A percentile compares a stretch with the other conserved stretches of the same genome.
phyloP scores from a whole-genome alignment of 345 rosid genomes.

The Hibiscus trionum region DNA sequence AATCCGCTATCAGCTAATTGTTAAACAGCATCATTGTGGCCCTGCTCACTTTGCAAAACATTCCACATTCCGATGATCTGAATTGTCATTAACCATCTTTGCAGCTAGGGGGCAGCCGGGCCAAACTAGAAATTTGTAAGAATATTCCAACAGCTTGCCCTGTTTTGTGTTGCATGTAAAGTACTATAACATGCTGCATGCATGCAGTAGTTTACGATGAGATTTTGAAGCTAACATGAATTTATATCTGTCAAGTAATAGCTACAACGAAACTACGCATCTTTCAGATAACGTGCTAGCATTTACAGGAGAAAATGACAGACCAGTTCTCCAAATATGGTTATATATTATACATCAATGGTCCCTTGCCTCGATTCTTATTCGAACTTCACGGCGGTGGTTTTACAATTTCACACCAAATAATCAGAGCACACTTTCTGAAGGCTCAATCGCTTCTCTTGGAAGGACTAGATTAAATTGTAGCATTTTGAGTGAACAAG shows the following conservation, averaged over 20 bases:
- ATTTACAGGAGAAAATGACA: slow-evolving; percentile 21
- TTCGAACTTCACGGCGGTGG: neutral
- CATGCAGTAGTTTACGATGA: neutral
- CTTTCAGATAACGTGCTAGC: slow-evolving; percentile 5
- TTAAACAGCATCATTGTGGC: too few species aligned
- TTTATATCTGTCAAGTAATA: neutral
- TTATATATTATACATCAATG: slow-evolving; percentile 5
- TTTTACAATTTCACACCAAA: neutral
- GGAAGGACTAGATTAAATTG: too few species aligned
- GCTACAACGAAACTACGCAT: neutral
- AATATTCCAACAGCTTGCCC: neutral
- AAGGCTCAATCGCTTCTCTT: neutral
- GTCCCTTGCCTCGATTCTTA: neutral
- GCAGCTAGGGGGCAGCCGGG: neutral
- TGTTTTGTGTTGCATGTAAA: neutral
- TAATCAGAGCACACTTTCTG: neutral
- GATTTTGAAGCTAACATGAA: neutral
- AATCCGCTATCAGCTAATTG: too few species aligned
- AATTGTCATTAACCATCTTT: neutral
- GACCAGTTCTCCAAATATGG: neutral
- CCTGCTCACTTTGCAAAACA: too few species aligned
- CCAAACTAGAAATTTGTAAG: neutral
- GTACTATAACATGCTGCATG: neutral
- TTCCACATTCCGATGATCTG: neutral
- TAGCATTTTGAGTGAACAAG: neutral